These are phyloP conservation scores for Leptographium procerum DNA, from an alignment of 2,329 filamentous ascomycete genomes.

Conservation along the genomic window DNA sequence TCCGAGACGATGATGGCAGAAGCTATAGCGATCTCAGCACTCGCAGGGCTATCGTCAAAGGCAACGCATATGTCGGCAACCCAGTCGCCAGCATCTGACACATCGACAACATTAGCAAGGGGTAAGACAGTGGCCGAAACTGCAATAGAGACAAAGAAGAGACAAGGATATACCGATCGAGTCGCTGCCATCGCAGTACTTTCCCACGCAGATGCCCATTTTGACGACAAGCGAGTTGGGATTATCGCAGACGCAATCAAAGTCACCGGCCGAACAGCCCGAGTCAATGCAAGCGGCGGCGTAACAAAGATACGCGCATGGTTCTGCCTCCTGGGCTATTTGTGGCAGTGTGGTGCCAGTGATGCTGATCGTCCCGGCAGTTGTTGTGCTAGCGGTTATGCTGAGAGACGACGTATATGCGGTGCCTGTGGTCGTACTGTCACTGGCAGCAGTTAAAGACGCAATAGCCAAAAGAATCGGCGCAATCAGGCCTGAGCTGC, in stretches of 20 bases:
- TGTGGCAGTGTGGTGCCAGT: constrained; percentile 11
- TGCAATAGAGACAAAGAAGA: neutral
- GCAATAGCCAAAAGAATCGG: neutral
- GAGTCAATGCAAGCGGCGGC: constrained; percentile 11
- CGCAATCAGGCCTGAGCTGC: neutral
- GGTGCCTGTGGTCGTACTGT: neutral
- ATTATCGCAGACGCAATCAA: constrained; percentile 13
- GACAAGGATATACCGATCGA: constrained; percentile 6
- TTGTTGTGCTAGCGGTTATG: neutral
- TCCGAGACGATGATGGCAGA: constrained; percentile 6
- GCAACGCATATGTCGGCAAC: constrained; percentile 11
- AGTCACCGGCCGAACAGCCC: constrained; percentile 9
- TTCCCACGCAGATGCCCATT: constrained; percentile 13
- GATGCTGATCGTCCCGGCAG: constrained; percentile 1
- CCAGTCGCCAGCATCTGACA: constrained; percentile 11
- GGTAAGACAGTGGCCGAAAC: neutral
- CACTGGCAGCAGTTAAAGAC: neutral
- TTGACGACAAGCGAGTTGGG: constrained; percentile 14
- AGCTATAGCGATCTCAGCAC: constrained; percentile 7
- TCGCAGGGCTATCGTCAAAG: constrained; percentile 1
- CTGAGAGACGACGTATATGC: neutral
- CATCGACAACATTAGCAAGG: neutral
- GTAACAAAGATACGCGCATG: constrained; percentile 13
- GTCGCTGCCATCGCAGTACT: constrained; percentile 8
- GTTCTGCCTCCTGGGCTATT: constrained; percentile 8